Evolutionary conservation across 1,284 basidiomycete genomes (phyloP).

Genomic region (Trametes pubescens): DNA sequence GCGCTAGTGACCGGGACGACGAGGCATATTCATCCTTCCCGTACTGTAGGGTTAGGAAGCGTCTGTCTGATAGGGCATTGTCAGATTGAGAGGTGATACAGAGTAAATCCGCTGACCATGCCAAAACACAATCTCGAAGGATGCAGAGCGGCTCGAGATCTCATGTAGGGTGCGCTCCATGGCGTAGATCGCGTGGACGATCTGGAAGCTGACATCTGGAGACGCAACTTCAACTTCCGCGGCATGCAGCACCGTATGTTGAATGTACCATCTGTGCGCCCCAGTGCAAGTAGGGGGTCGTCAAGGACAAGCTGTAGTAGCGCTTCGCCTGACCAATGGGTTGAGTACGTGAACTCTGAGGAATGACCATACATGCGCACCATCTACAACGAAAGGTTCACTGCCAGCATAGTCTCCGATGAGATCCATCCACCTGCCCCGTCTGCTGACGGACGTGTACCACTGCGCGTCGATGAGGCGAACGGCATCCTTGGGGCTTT

Average conservation of each 20-base stretch:
- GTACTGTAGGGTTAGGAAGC: constrained; percentile 50
- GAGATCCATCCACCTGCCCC: constrained; percentile 71
- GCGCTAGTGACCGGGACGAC: constrained; percentile 59
- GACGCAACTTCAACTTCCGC: neutral
- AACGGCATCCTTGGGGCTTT: constrained; percentile 31
- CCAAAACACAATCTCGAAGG: constrained; percentile 74
- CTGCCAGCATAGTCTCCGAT: constrained; percentile 74
- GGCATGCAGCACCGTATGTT: neutral
- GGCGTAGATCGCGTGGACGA: constrained; percentile 63
- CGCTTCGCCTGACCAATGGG: constrained; percentile 58
- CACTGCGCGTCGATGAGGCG: constrained; percentile 40
- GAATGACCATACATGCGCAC: constrained; percentile 41
- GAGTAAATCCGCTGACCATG: constrained; percentile 47
- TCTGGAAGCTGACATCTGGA: constrained; percentile 64
- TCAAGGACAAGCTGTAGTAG: constrained; percentile 65
- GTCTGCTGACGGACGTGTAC: constrained; percentile 38
- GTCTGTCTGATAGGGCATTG: constrained; percentile 44
- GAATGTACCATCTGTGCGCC: constrained; percentile 49
- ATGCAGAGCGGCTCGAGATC: constrained; percentile 56
- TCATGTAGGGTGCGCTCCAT: constrained; percentile 61
- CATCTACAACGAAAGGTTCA: constrained; percentile 74
- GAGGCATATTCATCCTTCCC: constrained; percentile 47
- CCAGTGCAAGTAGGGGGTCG: constrained; percentile 64
- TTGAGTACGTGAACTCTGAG: neutral
- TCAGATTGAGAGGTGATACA: neutral